Evolutionary conservation across 2,329 filamentous ascomycete species (phyloP).

Genomic region (Botrytis hyacinthi): DNA sequence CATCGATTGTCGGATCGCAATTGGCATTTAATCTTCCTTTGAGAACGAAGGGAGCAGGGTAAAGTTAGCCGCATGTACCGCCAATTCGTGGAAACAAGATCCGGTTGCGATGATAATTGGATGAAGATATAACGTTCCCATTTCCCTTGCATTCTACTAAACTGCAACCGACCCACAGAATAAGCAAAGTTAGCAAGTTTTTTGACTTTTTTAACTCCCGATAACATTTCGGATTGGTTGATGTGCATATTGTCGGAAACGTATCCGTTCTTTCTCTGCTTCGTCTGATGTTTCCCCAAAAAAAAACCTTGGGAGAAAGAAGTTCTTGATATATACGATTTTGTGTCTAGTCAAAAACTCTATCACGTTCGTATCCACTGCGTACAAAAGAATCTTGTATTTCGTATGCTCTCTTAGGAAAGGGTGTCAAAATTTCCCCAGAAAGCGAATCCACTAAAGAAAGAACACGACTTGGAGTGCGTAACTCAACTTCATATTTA

Average conservation of each 20-base stretch:
- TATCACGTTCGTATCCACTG: not conserved
- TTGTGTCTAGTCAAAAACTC: not conserved
- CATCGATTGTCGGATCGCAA: not conserved
- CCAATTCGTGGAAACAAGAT: not conserved
- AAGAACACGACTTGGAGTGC: not conserved
- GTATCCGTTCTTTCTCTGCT: not conserved
- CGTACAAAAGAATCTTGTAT: not conserved
- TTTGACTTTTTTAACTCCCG: not conserved
- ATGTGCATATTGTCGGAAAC: not conserved
- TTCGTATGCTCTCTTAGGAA: not conserved
- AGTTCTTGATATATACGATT: not conserved
- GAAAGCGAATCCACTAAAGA: conserved; percentile 3
- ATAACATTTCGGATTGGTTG: not conserved
- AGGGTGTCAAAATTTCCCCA: not conserved
- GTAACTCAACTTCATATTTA: not conserved
- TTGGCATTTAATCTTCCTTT: not conserved
- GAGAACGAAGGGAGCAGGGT: not conserved
- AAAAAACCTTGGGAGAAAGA: not conserved
- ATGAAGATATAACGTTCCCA: not conserved
- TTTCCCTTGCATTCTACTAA: not conserved
- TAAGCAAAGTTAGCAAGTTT: not conserved
- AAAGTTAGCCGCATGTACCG: not conserved
- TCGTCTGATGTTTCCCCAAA: not conserved
- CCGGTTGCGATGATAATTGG: not conserved
- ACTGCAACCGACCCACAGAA: not conserved